Evolutionary conservation across 1,284 basidiomycete genomes (phyloP).

Genomic region (Phellopilus nigrolimitatus): DNA sequence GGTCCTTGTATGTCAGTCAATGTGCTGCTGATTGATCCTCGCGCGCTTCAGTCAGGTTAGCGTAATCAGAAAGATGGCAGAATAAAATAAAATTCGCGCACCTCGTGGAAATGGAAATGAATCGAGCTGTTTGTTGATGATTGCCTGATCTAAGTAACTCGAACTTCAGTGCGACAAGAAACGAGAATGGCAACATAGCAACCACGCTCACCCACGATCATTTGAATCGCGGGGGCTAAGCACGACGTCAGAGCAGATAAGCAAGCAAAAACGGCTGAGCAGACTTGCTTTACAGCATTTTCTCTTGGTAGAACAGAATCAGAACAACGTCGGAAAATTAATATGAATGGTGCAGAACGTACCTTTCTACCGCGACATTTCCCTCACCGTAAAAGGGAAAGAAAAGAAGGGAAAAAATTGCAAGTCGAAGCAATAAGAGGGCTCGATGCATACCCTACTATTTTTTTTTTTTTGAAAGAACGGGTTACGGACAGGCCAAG

Average conservation of each 20-base stretch:
- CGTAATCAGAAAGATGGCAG: too few relatives aligned
- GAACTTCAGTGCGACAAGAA: not conserved
- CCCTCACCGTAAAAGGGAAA: not conserved
- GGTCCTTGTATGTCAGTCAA: conserved; percentile 3
- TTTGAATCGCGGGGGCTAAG: not conserved
- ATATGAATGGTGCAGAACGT: not conserved
- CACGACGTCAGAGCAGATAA: not conserved
- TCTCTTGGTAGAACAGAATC: not conserved
- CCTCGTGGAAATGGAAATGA: too few relatives aligned
- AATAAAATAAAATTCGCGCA: too few relatives aligned
- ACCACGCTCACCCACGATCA: conserved; percentile 6
- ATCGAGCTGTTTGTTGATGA: not conserved
- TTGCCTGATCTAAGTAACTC: not conserved
- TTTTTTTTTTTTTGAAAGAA: not conserved
- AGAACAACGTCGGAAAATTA: not conserved
- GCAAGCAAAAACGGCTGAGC: not conserved
- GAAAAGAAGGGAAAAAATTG: not conserved
- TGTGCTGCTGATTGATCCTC: not conserved
- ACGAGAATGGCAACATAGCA: not conserved
- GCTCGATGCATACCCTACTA: not conserved
- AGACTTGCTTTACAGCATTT: not conserved
- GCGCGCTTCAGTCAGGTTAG: too few relatives aligned
- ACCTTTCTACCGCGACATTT: not conserved
- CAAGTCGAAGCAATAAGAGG: not conserved
- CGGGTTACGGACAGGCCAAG: not conserved